These are phyloP conservation scores for Petunia axillaris DNA, from an alignment of 257 asterid genomes.

Conservation along the genomic window DNA sequence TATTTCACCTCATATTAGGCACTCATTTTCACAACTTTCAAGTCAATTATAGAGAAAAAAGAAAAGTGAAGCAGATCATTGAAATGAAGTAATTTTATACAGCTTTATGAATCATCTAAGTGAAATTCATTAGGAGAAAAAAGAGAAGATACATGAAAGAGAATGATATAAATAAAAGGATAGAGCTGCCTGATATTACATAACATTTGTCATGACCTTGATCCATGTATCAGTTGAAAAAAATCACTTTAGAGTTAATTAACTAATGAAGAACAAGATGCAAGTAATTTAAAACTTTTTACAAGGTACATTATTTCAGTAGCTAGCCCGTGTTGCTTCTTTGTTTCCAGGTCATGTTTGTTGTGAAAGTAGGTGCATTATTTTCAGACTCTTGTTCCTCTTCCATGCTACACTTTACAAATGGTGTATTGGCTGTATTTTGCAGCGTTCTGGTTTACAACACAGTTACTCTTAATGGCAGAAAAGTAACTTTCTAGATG, in stretches of 20 bases:
- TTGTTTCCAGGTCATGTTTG: constrained; percentile 71
- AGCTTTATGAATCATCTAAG: no score
- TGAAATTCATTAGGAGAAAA: no score
- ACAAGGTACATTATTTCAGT: constrained; percentile 87
- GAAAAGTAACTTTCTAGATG: constrained; percentile 62
- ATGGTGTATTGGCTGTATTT: constrained; percentile 67
- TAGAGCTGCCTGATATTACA: no score
- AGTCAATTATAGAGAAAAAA: no score
- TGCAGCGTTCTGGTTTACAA: constrained; percentile 39
- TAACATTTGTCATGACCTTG: no score
- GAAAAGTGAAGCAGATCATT: no score
- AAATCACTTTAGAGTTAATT: not conserved
- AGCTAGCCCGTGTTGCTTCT: constrained; percentile 80
- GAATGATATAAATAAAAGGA: no score
- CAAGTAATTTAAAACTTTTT: constrained; percentile 27
- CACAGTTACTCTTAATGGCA: constrained; percentile 68
- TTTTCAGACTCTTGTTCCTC: constrained; percentile 67
- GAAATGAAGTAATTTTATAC: no score
- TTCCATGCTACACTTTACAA: constrained; percentile 65
- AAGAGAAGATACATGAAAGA: no score
- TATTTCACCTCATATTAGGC: no score
- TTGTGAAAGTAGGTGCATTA: constrained; percentile 47
- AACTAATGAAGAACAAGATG: constrained; percentile 37
- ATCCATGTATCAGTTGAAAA: no score
- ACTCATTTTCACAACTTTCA: no score